Conservation (phyloP, 257 asterid species). For the Fraxinus anomala region DNA sequence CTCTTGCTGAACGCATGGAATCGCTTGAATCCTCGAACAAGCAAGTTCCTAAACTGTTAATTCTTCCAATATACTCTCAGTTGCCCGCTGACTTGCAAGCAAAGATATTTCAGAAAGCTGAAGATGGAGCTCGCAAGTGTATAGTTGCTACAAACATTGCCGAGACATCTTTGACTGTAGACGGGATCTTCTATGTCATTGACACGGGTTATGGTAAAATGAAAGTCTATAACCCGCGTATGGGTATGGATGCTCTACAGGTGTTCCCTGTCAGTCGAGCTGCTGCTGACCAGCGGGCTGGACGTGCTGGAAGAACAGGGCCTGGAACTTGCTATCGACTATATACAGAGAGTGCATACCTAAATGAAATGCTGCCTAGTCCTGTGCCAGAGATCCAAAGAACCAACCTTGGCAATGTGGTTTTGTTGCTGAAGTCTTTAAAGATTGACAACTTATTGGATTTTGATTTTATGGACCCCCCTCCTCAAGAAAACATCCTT, state of each 20-base stretch:
- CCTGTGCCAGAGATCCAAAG: conserved; percentile 97
- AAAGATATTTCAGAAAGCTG: conserved; percentile 87
- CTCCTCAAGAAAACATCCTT: conserved; percentile 91
- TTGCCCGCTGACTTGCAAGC: conserved; percentile 98
- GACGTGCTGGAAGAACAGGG: conserved; percentile 98
- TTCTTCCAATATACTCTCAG: conserved; percentile 97
- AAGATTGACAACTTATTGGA: conserved; percentile 79
- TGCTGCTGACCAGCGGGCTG: conserved; percentile 96
- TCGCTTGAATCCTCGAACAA: conserved; percentile 66
- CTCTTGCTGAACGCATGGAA: conserved; percentile 91
- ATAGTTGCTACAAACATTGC: conserved; percentile 96
- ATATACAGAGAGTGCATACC: conserved; percentile 79
- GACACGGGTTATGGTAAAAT: conserved; percentile 92
- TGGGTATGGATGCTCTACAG: conserved; percentile 99
- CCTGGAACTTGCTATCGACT: conserved; percentile 97
- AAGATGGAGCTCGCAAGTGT: conserved; percentile 94
- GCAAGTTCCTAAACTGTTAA: conserved; percentile 76
- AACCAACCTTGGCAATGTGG: conserved; percentile 94
- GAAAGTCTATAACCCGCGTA: conserved; percentile 94
- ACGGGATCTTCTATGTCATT: conserved; percentile 87
- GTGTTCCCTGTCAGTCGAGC: conserved; percentile 96
- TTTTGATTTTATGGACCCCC: conserved; percentile 97
- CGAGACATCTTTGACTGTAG: conserved; percentile 92
- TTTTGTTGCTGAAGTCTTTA: conserved; percentile 80
- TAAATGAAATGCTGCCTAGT: conserved; percentile 83